These are phyloP conservation scores for Schizochytrium sp. DNA, from an alignment of 108 stramenopile species.

Conservation along the genomic window DNA sequence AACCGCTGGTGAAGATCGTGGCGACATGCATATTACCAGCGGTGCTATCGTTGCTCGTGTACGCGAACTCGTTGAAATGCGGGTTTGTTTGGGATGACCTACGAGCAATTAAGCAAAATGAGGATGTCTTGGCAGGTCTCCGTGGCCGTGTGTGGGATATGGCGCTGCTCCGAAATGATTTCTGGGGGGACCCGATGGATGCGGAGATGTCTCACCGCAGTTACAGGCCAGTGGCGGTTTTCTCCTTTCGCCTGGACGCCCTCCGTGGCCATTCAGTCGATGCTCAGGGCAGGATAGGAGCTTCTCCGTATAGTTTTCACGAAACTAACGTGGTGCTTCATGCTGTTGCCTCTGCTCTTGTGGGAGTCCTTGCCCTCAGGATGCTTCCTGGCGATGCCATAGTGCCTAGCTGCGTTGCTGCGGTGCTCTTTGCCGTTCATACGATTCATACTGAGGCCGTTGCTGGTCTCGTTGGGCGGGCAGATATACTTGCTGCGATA, in stretches of 20 bases:
- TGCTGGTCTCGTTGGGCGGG: conserved; percentile 61
- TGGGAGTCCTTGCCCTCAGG: not conserved
- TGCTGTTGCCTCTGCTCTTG: not conserved
- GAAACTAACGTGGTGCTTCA: conserved; percentile 1
- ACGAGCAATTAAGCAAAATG: conserved; percentile 50
- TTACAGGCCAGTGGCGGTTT: conserved; percentile 42
- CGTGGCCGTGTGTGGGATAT: not conserved
- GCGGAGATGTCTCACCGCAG: conserved; percentile 22
- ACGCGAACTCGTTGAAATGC: not conserved
- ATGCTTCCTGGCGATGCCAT: not conserved
- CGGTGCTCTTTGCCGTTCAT: conserved; percentile 62
- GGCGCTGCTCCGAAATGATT: conserved; percentile 50
- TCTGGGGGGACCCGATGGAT: conserved; percentile 62
- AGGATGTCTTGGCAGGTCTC: conserved; percentile 37
- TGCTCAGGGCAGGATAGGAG: not conserved
- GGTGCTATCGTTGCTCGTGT: not conserved
- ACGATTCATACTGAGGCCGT: conserved; percentile 63
- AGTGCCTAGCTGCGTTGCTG: not conserved
- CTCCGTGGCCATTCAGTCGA: not conserved
- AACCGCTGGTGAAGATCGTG: not conserved
- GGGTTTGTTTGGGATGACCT: conserved; percentile 66
- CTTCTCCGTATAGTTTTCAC: not conserved
- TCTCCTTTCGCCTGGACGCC: conserved; percentile 51
- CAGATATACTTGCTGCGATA: conserved; percentile 25
- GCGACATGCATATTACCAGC: not conserved